These are phyloP conservation scores for Rhododendron griersonianum DNA, from an alignment of 148 eudicot species.

Conservation along the genomic window DNA sequence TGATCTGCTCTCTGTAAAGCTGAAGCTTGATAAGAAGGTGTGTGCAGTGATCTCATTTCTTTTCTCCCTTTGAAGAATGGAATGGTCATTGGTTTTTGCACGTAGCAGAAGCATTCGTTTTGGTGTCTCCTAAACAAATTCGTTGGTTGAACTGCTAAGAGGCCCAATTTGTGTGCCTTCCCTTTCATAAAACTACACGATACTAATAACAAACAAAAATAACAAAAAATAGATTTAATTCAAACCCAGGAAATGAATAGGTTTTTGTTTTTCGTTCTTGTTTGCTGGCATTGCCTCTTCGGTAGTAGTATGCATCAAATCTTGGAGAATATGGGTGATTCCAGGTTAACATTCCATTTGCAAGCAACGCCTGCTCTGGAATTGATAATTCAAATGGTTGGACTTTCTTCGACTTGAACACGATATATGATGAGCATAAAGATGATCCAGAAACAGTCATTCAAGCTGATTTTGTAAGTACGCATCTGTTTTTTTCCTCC, in stretches of 20 bases:
- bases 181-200: neutral
- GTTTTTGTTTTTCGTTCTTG: neutral
- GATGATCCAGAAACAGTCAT: constrained; percentile 41
- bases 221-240: neutral
- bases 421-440: constrained; percentile 50
- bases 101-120: neutral
- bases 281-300: neutral
- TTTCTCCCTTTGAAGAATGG: neutral
- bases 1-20: constrained; percentile 60
- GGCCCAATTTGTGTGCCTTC: neutral
- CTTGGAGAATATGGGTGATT: neutral
- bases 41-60: neutral
- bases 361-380: constrained; percentile 63
- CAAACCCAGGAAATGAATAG: neutral
- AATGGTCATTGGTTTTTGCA: constrained; percentile 4
- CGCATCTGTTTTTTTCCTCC: neutral
- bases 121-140: neutral
- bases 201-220: neutral
- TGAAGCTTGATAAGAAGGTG: constrained; percentile 69
- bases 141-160: neutral
- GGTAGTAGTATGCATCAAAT: neutral
- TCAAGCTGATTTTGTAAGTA: constrained; percentile 68
- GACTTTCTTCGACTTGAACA: constrained; percentile 66
- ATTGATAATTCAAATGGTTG: constrained; percentile 46
- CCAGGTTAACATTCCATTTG: constrained; percentile 55